Base-by-base conservation (phyloP, 345 rosid genomes). In the Microcos paniculata region DNA sequence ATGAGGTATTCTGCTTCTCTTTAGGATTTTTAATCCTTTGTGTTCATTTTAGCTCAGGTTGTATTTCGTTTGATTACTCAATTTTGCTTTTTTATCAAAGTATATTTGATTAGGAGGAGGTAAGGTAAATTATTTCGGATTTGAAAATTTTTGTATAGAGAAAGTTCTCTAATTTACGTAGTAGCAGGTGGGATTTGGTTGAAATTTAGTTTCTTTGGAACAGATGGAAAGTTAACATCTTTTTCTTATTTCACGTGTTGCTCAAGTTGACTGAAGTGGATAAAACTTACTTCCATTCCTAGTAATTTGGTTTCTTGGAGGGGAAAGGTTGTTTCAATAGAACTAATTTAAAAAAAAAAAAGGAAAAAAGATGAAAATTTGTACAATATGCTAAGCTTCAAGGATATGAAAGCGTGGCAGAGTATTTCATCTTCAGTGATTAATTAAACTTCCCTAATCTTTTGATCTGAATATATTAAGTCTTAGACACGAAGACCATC, bases 1-100 rank as follows among this genome's bases (percentile, higher is more conserved):
- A 88, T 61, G 81, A 83, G 91, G 96, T 91, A 80, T 55, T 62
- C 21, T 31, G 18, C 4, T 19, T 3, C 65, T 58, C 13, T 35
- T 4, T 40, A 46, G 8, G 1, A 26, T 30, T 19, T 24, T 63
- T 28, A 9, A 4, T 7, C 70, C 19, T 4, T 30, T 24, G 8
- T 45, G 18, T 51, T 38, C 3, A 0, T 46, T 33, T 51, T 52
- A 13, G 21, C 59, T 61, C 6, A 21, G 46, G 57, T 14, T 35
- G 4, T 46, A 61, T 52, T 13, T 71, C 14, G 24, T 24, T 35
- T 38, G 2, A 14, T 35, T 12, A 45, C 45, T 28, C n/a, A 28
- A 8, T 28, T 0, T 52, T 11, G 6, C 26, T 12, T 52, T n/a
- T 70, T 21, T n/a, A 56, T 6, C 40, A 7, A 3, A 15, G 6